Evolutionary conservation across 139 green algal species (phyloP).

Genomic region (Edaphochlamys debaryana): DNA sequence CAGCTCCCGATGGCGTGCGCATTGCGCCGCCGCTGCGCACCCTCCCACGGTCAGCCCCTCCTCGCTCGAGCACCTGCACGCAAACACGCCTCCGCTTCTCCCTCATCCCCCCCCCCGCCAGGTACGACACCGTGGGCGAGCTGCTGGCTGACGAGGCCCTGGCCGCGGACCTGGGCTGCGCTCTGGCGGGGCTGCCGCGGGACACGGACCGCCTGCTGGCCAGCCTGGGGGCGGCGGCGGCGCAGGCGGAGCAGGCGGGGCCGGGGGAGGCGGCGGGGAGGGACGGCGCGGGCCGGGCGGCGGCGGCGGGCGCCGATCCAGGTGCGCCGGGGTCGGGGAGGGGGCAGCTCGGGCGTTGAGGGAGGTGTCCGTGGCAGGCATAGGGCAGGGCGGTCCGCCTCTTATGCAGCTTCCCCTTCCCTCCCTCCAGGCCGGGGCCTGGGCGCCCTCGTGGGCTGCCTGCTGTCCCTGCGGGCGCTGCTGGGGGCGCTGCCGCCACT

Average conservation of each 20-base stretch:
- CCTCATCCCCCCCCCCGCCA: too few species aligned
- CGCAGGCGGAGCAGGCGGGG: background rate
- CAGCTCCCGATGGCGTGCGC: too few species aligned
- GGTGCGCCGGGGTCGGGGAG: background rate
- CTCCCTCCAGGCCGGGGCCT: slow-evolving; percentile 50
- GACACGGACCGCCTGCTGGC: slow-evolving; percentile 72
- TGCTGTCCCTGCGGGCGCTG: slow-evolving; percentile 48
- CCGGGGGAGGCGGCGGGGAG: background rate
- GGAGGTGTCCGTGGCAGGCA: too few species aligned
- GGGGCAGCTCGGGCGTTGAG: too few species aligned
- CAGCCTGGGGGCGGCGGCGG: slow-evolving; percentile 6
- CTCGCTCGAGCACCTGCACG: too few species aligned
- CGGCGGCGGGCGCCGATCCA: background rate
- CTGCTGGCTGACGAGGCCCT: slow-evolving; percentile 48
- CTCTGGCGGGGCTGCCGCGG: slow-evolving; percentile 24
- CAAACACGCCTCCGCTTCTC: too few species aligned
- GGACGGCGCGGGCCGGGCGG: background rate
- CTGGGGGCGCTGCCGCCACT: too few species aligned
- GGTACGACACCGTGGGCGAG: slow-evolving; percentile 65
- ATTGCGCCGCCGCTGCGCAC: too few species aligned
- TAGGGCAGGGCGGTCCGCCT: too few species aligned
- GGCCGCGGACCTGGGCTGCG: background rate
- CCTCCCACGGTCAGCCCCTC: too few species aligned
- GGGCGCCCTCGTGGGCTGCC: background rate
- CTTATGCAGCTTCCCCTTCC: too few species aligned